Base-by-base conservation (phyloP, 2,329 filamentous ascomycete genomes). In the Uncinocarpus reesii region DNA sequence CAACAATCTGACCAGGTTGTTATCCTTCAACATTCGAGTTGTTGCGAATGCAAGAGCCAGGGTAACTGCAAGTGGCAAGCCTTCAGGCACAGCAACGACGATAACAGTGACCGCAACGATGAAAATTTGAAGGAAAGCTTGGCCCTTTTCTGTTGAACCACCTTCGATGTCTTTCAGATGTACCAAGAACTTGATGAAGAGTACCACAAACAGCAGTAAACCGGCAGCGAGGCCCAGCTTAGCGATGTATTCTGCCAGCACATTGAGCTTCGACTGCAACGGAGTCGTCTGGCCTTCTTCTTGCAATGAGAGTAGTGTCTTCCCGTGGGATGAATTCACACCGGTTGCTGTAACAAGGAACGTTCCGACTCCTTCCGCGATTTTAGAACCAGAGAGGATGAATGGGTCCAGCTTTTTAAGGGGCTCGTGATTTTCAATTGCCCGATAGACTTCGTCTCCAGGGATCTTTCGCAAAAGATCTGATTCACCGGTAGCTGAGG, bases 91-190 rank as follows among this genome's bases (percentile, higher is more conserved):
- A 26, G 84, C 84, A 47, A 88, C 83, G 37, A 88, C 84, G 52
- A 88, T 84, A 53, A 88, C 84, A 2, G 83, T 87, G 29, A 87
- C 81, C 16, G 86, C 82, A 41, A 86, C 80, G 53, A 88, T 87
- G 57, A 88, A 80, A 50, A 87, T 86, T 50, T 82, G 75, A 54
- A 87, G 73, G 57, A 87, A 87, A 43, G 77, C 74, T 59, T 92
- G 85, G 6, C 84, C 88, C 37, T 53, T 55, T 4, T 49, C 53
- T 10, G 53, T 51, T 10, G 53, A 48, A 29, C 41, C 46, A 11
- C 51, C 51, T 7, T 35, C 6, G 29, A 52, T 50, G 18, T 26
- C 24, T 7, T 36, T 28, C 31, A 55, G 23, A 41, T 48, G 35
- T 10, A 48, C 53, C 15, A 84, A 64, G 60, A 88, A 90, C 57